A percentile compares a stretch with the other conserved stretches of the same genome.
Evolutionary conservation across 1,284 basidiomycete species (phyloP).

Genomic region (Cryptococcus floricola): DNA sequence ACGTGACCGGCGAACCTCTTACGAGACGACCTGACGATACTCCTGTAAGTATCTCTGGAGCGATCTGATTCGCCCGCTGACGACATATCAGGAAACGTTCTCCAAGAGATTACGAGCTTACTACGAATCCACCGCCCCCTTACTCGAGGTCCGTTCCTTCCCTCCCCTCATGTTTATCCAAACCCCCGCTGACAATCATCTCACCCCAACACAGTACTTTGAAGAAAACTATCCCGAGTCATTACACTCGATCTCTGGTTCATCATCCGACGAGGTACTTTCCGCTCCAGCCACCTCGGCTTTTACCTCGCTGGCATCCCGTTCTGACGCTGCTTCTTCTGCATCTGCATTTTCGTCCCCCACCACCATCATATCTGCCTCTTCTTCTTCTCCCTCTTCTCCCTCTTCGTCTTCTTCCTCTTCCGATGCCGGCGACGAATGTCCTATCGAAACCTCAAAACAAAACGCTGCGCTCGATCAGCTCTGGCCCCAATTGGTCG

Average conservation of each 20-base stretch:
- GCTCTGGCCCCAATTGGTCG: slow-evolving; percentile 47
- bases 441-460: slow-evolving; percentile 10
- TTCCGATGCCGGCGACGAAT: neutral
- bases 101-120: slow-evolving; percentile 73
- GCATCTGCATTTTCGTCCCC: slow-evolving; percentile 6
- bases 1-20: slow-evolving; percentile 86
- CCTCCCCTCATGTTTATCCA: neutral
- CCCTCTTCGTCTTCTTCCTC: neutral
- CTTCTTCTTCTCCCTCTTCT: neutral
- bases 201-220: slow-evolving; percentile 58
- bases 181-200: neutral
- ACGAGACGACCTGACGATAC: slow-evolving; percentile 89
- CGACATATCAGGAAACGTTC: slow-evolving; percentile 65
- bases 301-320: neutral
- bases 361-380: neutral
- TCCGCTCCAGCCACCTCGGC: slow-evolving; percentile 23
- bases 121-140: slow-evolving; percentile 80
- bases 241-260: slow-evolving; percentile 72
- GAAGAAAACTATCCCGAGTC: slow-evolving; percentile 55
- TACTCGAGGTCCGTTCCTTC: slow-evolving; percentile 55
- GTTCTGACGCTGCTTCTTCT: slow-evolving; percentile 6
- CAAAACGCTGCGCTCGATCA: slow-evolving; percentile 32
- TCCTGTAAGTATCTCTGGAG: slow-evolving; percentile 60
- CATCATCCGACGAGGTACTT: slow-evolving; percentile 81
- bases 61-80: neutral